Evolutionary conservation across 768 basidiomycete species (phyloP).

Genomic region (Naganishia vishniacii): DNA sequence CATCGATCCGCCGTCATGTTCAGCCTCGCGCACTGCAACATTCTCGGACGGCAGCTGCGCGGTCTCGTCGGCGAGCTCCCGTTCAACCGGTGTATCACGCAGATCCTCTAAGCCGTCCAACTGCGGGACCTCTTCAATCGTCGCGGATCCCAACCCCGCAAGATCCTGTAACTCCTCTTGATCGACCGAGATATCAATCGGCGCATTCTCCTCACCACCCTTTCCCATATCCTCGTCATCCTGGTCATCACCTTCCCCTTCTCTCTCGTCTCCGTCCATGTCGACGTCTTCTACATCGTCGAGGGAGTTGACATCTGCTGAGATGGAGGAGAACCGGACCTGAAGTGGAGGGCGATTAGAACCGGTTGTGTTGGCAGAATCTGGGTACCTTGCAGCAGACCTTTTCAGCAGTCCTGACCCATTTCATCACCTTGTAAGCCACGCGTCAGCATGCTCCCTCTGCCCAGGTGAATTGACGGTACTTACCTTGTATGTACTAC

Average conservation of each 20-base stretch:
- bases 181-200: neutral
- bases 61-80: too few species aligned
- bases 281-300: conserved; percentile 19
- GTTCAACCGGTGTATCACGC: too few species aligned
- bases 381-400: neutral
- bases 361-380: neutral
- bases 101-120: neutral
- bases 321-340: conserved; percentile 20
- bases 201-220: neutral
- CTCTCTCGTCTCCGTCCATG: conserved; percentile 18
- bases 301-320: conserved; percentile 1
- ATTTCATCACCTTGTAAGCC: conserved; percentile 17
- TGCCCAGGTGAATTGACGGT: too few species aligned
- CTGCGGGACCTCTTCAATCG: neutral
- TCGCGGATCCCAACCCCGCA: too few species aligned
- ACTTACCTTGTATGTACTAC: conserved; percentile 21
- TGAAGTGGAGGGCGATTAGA: neutral
- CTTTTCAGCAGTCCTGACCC: conserved; percentile 23
- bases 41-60: too few species aligned
- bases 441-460: neutral
- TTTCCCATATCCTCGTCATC: neutral
- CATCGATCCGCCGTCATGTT: too few species aligned
- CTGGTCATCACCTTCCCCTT: conserved; percentile 11
- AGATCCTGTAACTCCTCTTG: neutral
- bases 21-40: too few species aligned